Evolutionary conservation across 345 rosid genomes (phyloP), one percentile per base, ranked within the genome.

Genomic region (Arabidopsis arenosa): DNA sequence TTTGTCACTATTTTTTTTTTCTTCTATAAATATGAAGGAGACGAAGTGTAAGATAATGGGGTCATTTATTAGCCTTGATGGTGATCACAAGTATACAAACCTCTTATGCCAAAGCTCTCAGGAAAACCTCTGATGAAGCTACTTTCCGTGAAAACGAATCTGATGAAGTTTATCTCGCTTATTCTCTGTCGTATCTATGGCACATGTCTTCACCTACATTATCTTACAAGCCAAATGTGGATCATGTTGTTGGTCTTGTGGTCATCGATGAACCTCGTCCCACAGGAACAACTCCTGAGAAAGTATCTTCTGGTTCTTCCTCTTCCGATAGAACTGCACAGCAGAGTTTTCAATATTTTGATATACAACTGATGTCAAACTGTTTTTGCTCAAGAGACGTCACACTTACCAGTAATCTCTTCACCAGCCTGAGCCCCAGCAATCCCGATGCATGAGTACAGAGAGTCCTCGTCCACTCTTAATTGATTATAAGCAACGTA

Each of bases 341-440:
- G 13, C 15, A 59, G 18, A 59, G 72, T 32, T 66, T 59, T 52
- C 5, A 18, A n/a, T 44, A 18, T 37, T 17, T 66, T 23, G 51
- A 26, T 44, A 23, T 45, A 17, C 8, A 64, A 41, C 26, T 32
- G 40, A 65, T 64, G n/a, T 14, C 47, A 63, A 70, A 36, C 43
- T 26, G 66, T 53, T 56, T 47, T 56, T 28, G 44, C 18, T 12
- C 61, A 70, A 64, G 45, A 58, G 11, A 54, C 4, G 40, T 23
- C 0, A 64, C 43, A 63, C 68, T 84, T 76, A 90, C 91, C 89
- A 5, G 73, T 45, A 14, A 63, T 76, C 44, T 85, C 91, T 61
- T 88, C 96, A 18, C 95, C 89, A 41, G 97, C 87, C 80, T 96
- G 91, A 66, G 79, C 82, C n/a, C 99, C 98, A 9, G 99, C 98